Evolutionary conservation across 192 early-diverging fungal species (phyloP), one percentile per base, ranked within the genome.

Genomic region (Piromyces finnis): DNA sequence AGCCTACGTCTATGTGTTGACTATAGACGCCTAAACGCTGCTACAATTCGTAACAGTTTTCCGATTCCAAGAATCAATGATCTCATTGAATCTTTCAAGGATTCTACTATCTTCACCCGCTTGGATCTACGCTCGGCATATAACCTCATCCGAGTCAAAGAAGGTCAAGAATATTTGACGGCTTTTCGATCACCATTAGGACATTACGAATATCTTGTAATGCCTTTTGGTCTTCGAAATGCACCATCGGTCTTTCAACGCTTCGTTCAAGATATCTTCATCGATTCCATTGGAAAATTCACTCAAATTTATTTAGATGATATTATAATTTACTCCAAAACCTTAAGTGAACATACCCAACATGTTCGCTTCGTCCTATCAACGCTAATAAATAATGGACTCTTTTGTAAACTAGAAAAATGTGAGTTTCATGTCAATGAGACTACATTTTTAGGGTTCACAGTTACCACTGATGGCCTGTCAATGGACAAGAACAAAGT

Each of bases 401-500:
- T 88, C 9, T 81, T 79, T n/a, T 30, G 82, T 16, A 88, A 88
- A 68, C 83, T 82, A 16, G 81, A 81, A 32, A 88, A 88, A 59
- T 86, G 86, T 77, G 26, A 79, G 11, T 87, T 83, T 51, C 36
- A 37, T 14, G 36, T 37, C 36, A 37, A 37, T 14, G 36, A 37
- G 13, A 37, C 36, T 15, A 37, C n/a, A 12, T 81, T 30, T 79
- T 29, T 82, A 22, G 81, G 85, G 5, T 83, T 85, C 77, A 68
- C 85, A 27, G 77, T 89, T n/a, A 79, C 83, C 3, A n/a, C 77
- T 18, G 51, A 84, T 16, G 88, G 86, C 5, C 78, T 87, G 5
- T 4, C 77, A 16, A 84, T 86, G 78, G 83, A 83, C 29, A 59
- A 78, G 2, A 35, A 22, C 37, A 88, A 88, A 80, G 36, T 88